Evolutionary conservation across 1,139 yeast genomes (phyloP).

Genomic region (Suhomyces bolitotheri): DNA sequence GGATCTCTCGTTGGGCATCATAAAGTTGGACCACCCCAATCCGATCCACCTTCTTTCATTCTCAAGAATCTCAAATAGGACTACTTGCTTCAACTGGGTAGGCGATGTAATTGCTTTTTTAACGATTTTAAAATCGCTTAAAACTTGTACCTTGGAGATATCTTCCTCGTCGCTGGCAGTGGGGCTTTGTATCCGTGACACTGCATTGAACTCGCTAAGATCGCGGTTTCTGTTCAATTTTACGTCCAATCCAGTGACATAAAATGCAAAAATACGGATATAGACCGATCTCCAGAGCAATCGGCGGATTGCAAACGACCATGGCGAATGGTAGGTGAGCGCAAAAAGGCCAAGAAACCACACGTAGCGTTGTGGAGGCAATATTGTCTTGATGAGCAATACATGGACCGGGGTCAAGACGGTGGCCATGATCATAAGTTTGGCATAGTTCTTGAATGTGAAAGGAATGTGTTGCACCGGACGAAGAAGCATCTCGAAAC

Average conservation of each 20-base stretch:
- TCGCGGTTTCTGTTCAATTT: conserved; percentile 22
- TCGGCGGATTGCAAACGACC: conserved; percentile 51
- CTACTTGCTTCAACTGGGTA: conserved; percentile 45
- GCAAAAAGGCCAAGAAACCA: conserved; percentile 41
- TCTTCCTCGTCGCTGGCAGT: conserved; percentile 28
- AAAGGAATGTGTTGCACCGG: conserved; percentile 41
- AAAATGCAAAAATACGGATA: conserved; percentile 41
- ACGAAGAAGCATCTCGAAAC: conserved; percentile 46
- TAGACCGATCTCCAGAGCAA: conserved; percentile 57
- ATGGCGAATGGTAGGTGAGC: conserved; percentile 54
- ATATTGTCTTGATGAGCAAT: conserved; percentile 33
- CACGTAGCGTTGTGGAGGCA: conserved; percentile 38
- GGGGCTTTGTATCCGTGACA: conserved; percentile 28
- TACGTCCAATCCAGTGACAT: conserved; percentile 49
- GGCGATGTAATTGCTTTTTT: conserved; percentile 43
- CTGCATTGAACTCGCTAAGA: conserved; percentile 19
- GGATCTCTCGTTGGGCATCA: conserved; percentile 54
- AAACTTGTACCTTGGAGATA: conserved; percentile 20
- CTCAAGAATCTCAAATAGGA: conserved; percentile 53
- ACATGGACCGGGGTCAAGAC: conserved; percentile 53
- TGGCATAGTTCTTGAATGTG: conserved; percentile 27
- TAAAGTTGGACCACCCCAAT: conserved; percentile 55
- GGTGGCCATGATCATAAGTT: conserved; percentile 31
- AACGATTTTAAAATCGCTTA: conserved; percentile 43
- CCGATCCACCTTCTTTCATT: conserved; percentile 66